These are phyloP conservation scores for Hypoxylon sp. DNA, from an alignment of 2,329 filamentous ascomycete species.

Conservation along the genomic window DNA sequence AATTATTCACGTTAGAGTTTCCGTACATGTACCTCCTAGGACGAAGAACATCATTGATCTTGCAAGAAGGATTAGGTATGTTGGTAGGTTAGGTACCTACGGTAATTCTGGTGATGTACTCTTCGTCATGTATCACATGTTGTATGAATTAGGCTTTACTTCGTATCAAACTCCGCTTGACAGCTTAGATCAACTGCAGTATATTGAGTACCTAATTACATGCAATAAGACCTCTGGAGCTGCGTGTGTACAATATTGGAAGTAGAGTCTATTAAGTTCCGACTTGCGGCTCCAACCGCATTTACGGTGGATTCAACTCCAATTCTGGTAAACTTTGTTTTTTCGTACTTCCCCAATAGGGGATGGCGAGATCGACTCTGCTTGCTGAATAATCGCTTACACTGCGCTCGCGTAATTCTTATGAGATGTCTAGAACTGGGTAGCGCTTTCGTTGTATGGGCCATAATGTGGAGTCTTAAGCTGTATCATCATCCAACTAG, in stretches of 20 bases:
- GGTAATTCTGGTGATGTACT: background rate
- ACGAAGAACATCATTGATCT: conserved; percentile 7
- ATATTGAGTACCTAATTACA: background rate
- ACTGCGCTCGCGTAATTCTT: conserved; percentile 40
- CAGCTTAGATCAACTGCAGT: background rate
- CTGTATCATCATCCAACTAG: conserved; percentile 5
- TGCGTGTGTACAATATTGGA: background rate
- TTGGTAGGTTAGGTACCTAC: background rate
- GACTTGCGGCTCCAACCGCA: conserved; percentile 31
- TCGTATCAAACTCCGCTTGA: background rate
- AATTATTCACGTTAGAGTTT: conserved; percentile 6
- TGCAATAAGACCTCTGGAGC: background rate
- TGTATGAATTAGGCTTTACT: background rate
- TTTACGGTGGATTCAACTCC: conserved; percentile 8
- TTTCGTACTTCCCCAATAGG: conserved; percentile 22
- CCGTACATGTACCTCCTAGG: conserved; percentile 5
- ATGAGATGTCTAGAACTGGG: conserved; percentile 28
- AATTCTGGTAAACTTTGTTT: conserved; percentile 17
- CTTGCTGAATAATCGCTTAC: conserved; percentile 44
- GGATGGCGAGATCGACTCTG: conserved; percentile 26
- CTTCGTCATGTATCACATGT: background rate
- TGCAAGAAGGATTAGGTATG: background rate
- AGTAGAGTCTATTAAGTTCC: conserved; percentile 7
- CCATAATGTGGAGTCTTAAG: conserved; percentile 7
- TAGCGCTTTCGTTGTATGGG: conserved; percentile 20